A percentile compares a stretch with the other conserved stretches of the same genome.
Evolutionary conservation across 352 stramenopile genomes (phyloP).

Genomic region (Phytophthora quininea): DNA sequence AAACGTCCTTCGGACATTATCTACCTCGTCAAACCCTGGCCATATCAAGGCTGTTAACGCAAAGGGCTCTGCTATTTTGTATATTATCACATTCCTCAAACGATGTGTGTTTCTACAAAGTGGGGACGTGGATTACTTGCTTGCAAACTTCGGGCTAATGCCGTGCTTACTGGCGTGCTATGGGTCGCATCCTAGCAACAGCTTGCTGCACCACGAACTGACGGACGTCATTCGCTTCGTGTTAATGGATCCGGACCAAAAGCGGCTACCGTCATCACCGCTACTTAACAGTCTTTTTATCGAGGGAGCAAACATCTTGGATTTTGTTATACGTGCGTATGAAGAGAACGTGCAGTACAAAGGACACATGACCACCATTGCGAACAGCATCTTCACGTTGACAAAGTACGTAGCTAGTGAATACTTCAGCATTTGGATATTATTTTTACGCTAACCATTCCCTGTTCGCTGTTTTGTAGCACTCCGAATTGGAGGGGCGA

Average conservation of each 20-base stretch:
- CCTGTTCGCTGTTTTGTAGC: slow-evolving; percentile 21
- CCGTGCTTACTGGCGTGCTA: slow-evolving; percentile 83
- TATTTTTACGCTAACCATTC: too few relatives aligned
- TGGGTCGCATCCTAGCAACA: slow-evolving; percentile 80
- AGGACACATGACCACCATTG: slow-evolving; percentile 89
- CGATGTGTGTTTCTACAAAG: slow-evolving; percentile 85
- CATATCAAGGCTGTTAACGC: slow-evolving; percentile 53
- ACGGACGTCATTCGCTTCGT: slow-evolving; percentile 89
- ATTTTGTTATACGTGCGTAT: slow-evolving; percentile 85
- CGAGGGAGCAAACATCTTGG: slow-evolving; percentile 69
- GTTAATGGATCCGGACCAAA: slow-evolving; percentile 84
- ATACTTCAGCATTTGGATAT: not conserved
- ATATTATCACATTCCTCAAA: slow-evolving; percentile 85
- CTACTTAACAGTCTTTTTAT: slow-evolving; percentile 84
- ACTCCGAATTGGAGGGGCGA: slow-evolving; percentile 78
- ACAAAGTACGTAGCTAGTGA: slow-evolving; percentile 63
- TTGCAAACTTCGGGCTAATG: slow-evolving; percentile 83
- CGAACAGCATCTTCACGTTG: slow-evolving; percentile 89
- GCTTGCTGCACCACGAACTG: slow-evolving; percentile 83
- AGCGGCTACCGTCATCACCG: slow-evolving; percentile 76
- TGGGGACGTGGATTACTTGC: slow-evolving; percentile 62
- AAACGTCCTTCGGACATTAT: slow-evolving; percentile 47
- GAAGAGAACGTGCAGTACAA: slow-evolving; percentile 85
- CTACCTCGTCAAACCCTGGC: slow-evolving; percentile 42
- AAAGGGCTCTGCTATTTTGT: slow-evolving; percentile 75